Evolutionary conservation across 139 green algal species (phyloP), one percentile per base, ranked within the genome.

Genomic region (Chloropicon primus): DNA sequence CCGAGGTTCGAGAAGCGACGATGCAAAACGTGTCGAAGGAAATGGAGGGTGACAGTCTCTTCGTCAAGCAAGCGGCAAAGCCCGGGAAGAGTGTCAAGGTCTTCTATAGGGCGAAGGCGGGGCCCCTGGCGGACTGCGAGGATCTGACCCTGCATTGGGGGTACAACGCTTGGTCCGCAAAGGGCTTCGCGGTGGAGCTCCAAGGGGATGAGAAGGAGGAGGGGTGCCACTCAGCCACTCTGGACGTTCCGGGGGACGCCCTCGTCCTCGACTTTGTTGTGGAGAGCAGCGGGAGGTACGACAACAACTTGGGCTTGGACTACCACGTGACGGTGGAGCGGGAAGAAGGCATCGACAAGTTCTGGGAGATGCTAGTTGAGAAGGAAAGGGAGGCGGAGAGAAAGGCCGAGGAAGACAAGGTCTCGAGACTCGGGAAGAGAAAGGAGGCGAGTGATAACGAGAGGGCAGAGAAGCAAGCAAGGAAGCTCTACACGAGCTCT

Each of bases 241-340:
- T 62, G 41, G 17, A 62, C 10, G 41, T 62, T 62, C 41, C 41
- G 10, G 17, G 17, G 41, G 41, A 62, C 41, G 41, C 41, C 41
- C 10, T 17, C 17, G 41, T 62, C 41, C 41, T 62, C 5, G 41
- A 62, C 41, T 62, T 62, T 17, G 41, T 62, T 17, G 27, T 71
- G 27, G 5, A 21, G 22, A 53, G 24, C 1, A 0, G 27, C 21
- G 53, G 21, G 21, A 26, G 24, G 10, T 73, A 71, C 5, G 80
- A 83, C 75, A 77, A 72, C 74, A 80, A 80, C 75, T 17, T 75
- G 54, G 10, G 27, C 2, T 21, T 74, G 5, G 80, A 83, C 24
- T 83, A 80, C 54, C 80, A 83, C 74, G 25, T 76, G 26, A n/a
- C 25, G 74, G 54, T 80, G 2, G 26, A 29, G 22, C 24, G 27